Evolutionary conservation across 1,139 yeast species (phyloP).

Genomic region (Ogataea hybrid): DNA sequence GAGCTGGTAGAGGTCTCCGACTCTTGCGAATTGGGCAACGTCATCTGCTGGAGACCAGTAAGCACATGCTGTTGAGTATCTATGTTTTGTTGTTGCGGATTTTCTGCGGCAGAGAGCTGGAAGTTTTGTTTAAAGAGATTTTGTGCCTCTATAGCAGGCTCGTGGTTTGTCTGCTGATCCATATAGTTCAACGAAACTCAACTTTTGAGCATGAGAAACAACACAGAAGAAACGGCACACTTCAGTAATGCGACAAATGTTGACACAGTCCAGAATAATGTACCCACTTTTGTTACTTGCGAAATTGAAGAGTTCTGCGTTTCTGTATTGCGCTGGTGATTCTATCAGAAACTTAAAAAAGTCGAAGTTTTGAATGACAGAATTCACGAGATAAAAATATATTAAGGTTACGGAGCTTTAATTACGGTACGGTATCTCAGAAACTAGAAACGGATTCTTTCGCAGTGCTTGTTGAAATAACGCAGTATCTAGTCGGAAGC

Average conservation of each 20-base stretch:
- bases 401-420: not conserved
- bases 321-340: slow-evolving; percentile 6
- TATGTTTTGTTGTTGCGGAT: slow-evolving; percentile 12
- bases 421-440: not conserved
- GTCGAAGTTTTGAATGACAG: slow-evolving; percentile 2
- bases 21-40: slow-evolving; percentile 17
- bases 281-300: not conserved
- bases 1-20: slow-evolving; percentile 8
- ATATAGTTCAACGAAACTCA: not conserved
- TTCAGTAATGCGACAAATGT: not conserved
- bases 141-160: slow-evolving; percentile 3
- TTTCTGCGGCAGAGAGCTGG: slow-evolving; percentile 2
- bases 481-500: not conserved
- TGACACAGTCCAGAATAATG: not conserved
- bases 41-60: slow-evolving; percentile 22
- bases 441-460: too few relatives aligned
- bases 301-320: slow-evolving; percentile 1
- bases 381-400: not conserved
- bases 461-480: not conserved
- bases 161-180: slow-evolving; percentile 6
- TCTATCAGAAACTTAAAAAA: slow-evolving; percentile 7
- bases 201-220: not conserved
- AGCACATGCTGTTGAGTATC: slow-evolving; percentile 17
- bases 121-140: slow-evolving; percentile 3
- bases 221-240: not conserved